Evolutionary conservation across 176 grass and related monocot species (phyloP).

Genomic region (Musa beccarii): DNA sequence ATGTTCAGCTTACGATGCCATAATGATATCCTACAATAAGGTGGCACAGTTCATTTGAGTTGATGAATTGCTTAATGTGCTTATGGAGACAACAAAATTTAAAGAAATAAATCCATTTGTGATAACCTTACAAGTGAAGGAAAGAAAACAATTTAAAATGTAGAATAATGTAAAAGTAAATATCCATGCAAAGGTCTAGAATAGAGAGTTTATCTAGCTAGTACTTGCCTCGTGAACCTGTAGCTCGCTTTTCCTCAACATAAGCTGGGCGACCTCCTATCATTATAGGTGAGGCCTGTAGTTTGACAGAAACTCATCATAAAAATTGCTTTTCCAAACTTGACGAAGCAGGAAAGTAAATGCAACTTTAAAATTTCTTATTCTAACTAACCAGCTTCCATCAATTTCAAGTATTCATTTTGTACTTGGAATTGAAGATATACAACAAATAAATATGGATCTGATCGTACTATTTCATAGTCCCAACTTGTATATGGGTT

Average conservation of each 20-base stretch:
- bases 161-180: background rate
- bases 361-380: background rate
- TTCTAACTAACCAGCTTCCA: background rate
- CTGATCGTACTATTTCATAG: too few relatives aligned
- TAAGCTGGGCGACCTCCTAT: conserved; percentile 55
- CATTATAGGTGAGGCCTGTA: conserved; percentile 76
- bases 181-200: background rate
- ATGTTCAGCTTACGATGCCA: too few relatives aligned
- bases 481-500: too few relatives aligned
- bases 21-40: too few relatives aligned
- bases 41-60: background rate
- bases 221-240: conserved; percentile 56
- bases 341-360: background rate
- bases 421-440: too few relatives aligned
- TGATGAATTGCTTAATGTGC: background rate
- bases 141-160: background rate
- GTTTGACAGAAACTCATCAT: background rate
- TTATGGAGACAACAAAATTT: background rate
- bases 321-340: background rate
- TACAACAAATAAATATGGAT: too few relatives aligned
- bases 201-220: background rate
- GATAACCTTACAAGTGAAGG: background rate
- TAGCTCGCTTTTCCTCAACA: conserved; percentile 78
- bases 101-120: background rate
- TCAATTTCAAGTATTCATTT: background rate